Conservation (phyloP, 1,139 yeast species). For the Kurtzmaniella natalensis region DNA sequence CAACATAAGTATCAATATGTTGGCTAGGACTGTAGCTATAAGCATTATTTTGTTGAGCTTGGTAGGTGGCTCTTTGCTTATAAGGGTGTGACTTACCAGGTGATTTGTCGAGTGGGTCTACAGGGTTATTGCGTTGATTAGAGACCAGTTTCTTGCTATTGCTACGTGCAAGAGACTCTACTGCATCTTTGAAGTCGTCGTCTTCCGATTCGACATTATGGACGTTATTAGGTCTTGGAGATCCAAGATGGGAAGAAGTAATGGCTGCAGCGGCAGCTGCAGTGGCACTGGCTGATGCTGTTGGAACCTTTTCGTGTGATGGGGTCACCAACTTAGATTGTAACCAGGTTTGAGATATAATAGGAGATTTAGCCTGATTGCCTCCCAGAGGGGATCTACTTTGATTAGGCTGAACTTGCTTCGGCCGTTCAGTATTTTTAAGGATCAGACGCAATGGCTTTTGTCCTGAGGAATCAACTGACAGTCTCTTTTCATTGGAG, state of each 20-base stretch:
- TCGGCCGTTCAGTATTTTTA: conserved; percentile 16
- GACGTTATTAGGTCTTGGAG: not conserved
- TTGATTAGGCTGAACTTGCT: conserved; percentile 8
- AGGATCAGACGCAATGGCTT: conserved; percentile 35
- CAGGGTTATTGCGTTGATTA: no score
- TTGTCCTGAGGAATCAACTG: conserved; percentile 3
- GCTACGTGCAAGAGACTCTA: conserved; percentile 3
- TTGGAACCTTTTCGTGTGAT: conserved; percentile 1
- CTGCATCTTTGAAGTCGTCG: conserved; percentile 11
- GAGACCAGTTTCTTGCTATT: conserved; percentile 3
- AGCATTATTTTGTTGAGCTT: no score
- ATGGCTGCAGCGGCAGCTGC: conserved; percentile 5
- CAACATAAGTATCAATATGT: no score
- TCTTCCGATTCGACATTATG: conserved; percentile 5
- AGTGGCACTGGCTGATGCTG: conserved; percentile 6
- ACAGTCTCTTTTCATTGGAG: no score
- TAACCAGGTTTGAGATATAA: conserved; percentile 10
- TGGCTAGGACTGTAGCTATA: no score
- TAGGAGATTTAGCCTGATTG: not conserved
- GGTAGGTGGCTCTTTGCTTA: conserved; percentile 2
- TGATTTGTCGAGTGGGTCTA: no score
- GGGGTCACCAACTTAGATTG: conserved; percentile 10
- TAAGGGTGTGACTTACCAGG: no score
- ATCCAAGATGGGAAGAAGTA: no score
- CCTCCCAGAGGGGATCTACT: no score